These are phyloP conservation scores for Chalciporus pseudorubinellus DNA, from an alignment of 768 basidiomycete genomes.

Conservation along the genomic window DNA sequence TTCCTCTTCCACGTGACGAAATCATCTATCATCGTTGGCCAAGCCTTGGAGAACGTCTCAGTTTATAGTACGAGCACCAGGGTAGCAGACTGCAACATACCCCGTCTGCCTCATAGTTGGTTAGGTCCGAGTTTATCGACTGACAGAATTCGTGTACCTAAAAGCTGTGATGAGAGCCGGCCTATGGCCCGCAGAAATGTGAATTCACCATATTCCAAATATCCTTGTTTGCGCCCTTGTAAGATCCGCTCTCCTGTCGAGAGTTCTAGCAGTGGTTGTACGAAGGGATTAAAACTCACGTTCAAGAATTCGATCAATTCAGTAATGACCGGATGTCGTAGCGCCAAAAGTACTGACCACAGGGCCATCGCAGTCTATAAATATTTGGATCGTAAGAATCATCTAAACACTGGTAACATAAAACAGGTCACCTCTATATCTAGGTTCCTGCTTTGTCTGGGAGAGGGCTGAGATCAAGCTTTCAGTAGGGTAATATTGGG, in stretches of 20 bases:
- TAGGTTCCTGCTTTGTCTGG: conserved; percentile 68
- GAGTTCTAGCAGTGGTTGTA: background rate
- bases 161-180: background rate
- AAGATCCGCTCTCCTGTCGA: conserved; percentile 46
- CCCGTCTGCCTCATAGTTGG: conserved; percentile 73
- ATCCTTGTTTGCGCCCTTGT: conserved; percentile 82
- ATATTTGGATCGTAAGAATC: conserved; percentile 2
- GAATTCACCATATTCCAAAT: conserved; percentile 76
- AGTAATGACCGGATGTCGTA: conserved; percentile 62
- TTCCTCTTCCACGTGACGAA: conserved; percentile 67
- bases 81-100: conserved; percentile 42
- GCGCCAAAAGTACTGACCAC: conserved; percentile 72
- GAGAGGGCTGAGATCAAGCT: conserved; percentile 5
- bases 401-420: background rate
- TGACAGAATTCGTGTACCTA: conserved; percentile 78
- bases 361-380: conserved; percentile 65
- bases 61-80: conserved; percentile 1
- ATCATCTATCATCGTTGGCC: conserved; percentile 81
- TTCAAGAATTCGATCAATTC: conserved; percentile 65
- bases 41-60: conserved; percentile 49
- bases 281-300: conserved; percentile 37
- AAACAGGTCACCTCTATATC: conserved; percentile 69
- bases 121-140: conserved; percentile 55
- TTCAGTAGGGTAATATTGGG: background rate
- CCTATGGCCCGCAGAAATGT: background rate